Evolutionary conservation across 2,329 filamentous ascomycete genomes (phyloP), one percentile per base, ranked within the genome.

Genomic region (Trichoderma breve): DNA sequence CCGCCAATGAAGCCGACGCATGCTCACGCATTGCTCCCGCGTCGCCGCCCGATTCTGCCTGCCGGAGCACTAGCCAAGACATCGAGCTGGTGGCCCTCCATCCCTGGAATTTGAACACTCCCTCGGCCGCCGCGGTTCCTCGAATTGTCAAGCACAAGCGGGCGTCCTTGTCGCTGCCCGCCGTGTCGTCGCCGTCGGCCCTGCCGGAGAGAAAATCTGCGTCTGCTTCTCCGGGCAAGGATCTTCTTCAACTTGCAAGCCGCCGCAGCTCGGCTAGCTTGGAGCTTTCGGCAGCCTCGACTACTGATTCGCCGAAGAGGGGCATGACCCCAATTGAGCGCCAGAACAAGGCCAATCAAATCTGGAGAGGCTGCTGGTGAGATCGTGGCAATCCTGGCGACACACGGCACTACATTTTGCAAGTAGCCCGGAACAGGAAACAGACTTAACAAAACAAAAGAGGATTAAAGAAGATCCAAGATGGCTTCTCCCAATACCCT

Each of bases 361-460:
- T 78, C 71, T 80, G 78, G 77, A 74, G 75, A 55, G 76, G 74
- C 39, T 76, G 76, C 70, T 80, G 77, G 77, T 78, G 69, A 67
- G 8, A 21, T 30, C 15, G 36, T 63, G 24, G 39, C 14, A 32
- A 36, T 36, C 24, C 8, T 18, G 61, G 36, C 28, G 11, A 34
- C 30, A 60, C 28, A 11, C 57, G 18, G n/a, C 58, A 8, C 58
- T 32, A 36, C 24, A 0, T n/a, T 43, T 30, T 26, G 6, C 28
- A 14, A 15, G 32, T 34, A n/a, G n/a, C n/a, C 24, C 21, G 24
- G 11, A 51, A 77, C 14, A 32, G 15, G 12, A 18, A 51, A 5
- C 24, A 58, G 28, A 12, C 15, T n/a, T 18, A 11, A 18, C 15
- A 7, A 7, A 14, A 3, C 6, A 6, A 11, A 21, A 2, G 62